Evolutionary conservation across 2,329 filamentous ascomycete species (phyloP), one percentile per base, ranked within the genome.

Genomic region (Cladosporium sp.): DNA sequence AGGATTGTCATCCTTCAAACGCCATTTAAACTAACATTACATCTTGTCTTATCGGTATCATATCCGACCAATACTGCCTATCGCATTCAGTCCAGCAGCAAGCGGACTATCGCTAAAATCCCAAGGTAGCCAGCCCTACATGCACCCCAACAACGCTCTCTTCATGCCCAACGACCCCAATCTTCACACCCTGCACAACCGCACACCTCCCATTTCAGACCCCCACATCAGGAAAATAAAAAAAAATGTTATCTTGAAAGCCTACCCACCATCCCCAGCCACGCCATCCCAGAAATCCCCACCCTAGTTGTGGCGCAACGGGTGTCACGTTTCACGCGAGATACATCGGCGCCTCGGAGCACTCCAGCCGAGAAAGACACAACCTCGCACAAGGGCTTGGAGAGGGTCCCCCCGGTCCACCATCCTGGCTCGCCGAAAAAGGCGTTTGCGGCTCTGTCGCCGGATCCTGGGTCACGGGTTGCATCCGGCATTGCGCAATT

Each of bases 401-500:
- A 18, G n/a, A 51, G 52, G 28, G 30, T 54, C 26, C 18, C 15
- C n/a, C 28, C 52, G 52, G 41, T 28, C 47, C 59, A 11, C 18
- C 28, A n/a, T 61, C 41, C n/a, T 47, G 41, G n/a, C 41, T 21
- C 41, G 41, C 59, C 30, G 38, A 52, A 55, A 62, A 62, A 47
- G 59, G 59, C 47, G 51, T 52, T 54, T 62, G 44, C 59, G 59
- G 59, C 59, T 54, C 59, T 54, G 30, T 36, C 44, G 30, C 30
- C 21, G 36, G 57, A 15, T 21, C 36, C 36, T 44, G 21, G 57
- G 57, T 47, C n/a, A n/a, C 4, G 30, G 59, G 28, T 62, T 62
- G 59, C 59, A 62, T 34, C 59, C 47, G 44, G 59, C 30, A 62
- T 62, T 62, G 59, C 59, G 59, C 44, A 62, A 62, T 62, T 62